phyloP scores from a whole-genome alignment of 2,329 filamentous ascomycete species.

The Piedraia hortae region DNA sequence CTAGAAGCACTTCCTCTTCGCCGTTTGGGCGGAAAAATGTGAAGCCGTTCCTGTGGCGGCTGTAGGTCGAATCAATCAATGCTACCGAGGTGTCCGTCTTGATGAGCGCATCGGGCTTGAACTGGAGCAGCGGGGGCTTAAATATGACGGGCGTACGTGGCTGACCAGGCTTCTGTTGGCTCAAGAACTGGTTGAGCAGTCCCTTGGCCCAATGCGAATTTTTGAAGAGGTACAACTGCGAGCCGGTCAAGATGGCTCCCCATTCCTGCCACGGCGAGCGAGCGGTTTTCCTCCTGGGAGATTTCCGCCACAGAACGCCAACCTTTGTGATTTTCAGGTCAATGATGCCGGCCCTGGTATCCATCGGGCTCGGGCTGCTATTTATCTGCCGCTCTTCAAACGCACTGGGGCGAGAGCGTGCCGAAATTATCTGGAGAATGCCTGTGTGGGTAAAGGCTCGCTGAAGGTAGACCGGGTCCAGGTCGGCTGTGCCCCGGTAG shows the following conservation, averaged over 20 bases:
- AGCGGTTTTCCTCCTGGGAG: constrained; percentile 78
- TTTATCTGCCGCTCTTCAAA: constrained; percentile 46
- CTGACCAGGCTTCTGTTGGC: constrained; percentile 50
- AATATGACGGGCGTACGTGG: constrained; percentile 59
- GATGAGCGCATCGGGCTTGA: constrained; percentile 82
- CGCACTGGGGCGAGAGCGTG: constrained; percentile 73
- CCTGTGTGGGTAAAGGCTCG: constrained; percentile 77
- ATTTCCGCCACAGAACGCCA: constrained; percentile 80
- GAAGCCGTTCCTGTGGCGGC: constrained; percentile 87
- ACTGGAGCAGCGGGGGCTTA: constrained; percentile 65
- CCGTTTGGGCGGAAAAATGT: constrained; percentile 67
- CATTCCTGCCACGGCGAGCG: constrained; percentile 96
- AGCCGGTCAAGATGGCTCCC: constrained; percentile 89
- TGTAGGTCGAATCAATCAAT: constrained; percentile 61
- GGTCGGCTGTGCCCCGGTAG: constrained; percentile 49
- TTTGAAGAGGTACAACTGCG: constrained; percentile 86
- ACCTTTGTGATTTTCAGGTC: constrained; percentile 97
- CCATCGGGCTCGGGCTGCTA: constrained; percentile 27
- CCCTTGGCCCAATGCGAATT: constrained; percentile 82
- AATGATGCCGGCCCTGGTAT: constrained; percentile 74
- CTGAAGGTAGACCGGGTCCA: constrained; percentile 61
- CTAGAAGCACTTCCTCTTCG: constrained; percentile 69
- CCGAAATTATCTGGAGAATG: constrained; percentile 81
- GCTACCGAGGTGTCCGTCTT: constrained; percentile 84
- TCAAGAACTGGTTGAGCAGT: constrained; percentile 66